Conservation (phyloP, 495 filamentous ascomycete genomes). For the Podospora bellae-mahoneyi region DNA sequence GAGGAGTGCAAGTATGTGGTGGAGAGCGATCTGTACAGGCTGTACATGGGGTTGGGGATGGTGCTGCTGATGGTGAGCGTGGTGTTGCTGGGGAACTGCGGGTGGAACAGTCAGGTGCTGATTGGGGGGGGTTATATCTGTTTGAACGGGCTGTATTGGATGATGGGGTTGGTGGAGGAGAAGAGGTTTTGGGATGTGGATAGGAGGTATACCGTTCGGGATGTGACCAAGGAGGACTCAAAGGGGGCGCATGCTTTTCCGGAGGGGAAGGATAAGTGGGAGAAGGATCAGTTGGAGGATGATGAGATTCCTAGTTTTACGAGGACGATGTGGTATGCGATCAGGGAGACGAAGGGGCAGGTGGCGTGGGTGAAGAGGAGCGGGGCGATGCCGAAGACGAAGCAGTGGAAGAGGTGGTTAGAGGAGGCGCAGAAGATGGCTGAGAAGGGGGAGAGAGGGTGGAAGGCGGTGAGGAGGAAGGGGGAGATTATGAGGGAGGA, state of each 20-base stretch:
- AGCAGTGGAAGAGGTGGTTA: slow-evolving; percentile 53
- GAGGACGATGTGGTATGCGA: slow-evolving; percentile 55
- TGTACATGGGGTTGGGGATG: slow-evolving; percentile 55
- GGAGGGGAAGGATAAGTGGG: slow-evolving; percentile 34
- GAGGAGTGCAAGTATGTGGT: slow-evolving; percentile 53
- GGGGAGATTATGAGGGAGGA: slow-evolving; percentile 46
- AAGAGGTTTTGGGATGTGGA: slow-evolving; percentile 50
- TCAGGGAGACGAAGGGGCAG: slow-evolving; percentile 45
- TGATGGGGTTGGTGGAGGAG: slow-evolving; percentile 47
- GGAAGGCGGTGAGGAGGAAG: slow-evolving; percentile 50
- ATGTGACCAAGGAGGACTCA: slow-evolving; percentile 40
- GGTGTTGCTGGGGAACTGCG: slow-evolving; percentile 60
- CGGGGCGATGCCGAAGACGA: slow-evolving; percentile 48
- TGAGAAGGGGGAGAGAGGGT: slow-evolving; percentile 30
- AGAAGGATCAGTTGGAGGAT: slow-evolving; percentile 24
- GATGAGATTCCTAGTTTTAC: slow-evolving; percentile 47
- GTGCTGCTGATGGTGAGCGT: slow-evolving; percentile 60
- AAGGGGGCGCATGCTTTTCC: slow-evolving; percentile 28
- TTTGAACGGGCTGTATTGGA: slow-evolving; percentile 61
- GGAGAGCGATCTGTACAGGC: slow-evolving; percentile 39
- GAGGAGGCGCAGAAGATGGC: slow-evolving; percentile 44
- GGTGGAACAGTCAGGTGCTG: slow-evolving; percentile 56
- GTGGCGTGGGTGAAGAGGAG: slow-evolving; percentile 48
- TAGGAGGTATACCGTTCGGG: slow-evolving; percentile 38
- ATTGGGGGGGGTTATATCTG: slow-evolving; percentile 56